phyloP scores from a whole-genome alignment of 2,329 filamentous ascomycete species.

The Macroventuria anomochaeta region DNA sequence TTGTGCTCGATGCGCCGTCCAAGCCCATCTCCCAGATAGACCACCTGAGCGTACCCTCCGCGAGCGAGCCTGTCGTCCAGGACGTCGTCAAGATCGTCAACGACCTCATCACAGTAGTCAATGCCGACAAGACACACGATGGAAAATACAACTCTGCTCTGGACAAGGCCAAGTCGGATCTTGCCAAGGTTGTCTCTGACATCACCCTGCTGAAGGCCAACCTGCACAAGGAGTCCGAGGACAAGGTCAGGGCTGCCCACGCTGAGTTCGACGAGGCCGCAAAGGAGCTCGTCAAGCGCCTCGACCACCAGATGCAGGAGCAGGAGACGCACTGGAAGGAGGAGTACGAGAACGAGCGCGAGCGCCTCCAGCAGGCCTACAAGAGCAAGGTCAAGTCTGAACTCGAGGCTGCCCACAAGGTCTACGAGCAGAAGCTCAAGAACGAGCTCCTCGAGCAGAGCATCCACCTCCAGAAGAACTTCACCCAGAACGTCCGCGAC shows the following conservation, averaged over 20 bases:
- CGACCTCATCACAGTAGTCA: slow-evolving; percentile 91
- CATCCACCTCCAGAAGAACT: slow-evolving; percentile 83
- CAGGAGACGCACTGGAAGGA: slow-evolving; percentile 85
- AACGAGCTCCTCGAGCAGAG: slow-evolving; percentile 92
- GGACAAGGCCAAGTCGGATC: slow-evolving; percentile 82
- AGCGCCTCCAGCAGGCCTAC: slow-evolving; percentile 77
- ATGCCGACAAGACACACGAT: slow-evolving; percentile 76
- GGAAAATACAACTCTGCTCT: slow-evolving; percentile 80
- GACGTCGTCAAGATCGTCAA: slow-evolving; percentile 95
- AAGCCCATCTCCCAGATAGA: slow-evolving; percentile 69
- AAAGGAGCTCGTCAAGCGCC: slow-evolving; percentile 83
- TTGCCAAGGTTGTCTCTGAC: slow-evolving; percentile 78
- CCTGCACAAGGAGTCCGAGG: slow-evolving; percentile 73
- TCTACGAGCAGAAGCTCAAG: slow-evolving; percentile 81
- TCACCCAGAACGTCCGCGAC: slow-evolving; percentile 76
- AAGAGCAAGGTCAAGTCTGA: slow-evolving; percentile 80
- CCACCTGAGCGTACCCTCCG: slow-evolving; percentile 75
- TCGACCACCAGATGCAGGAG: slow-evolving; percentile 80
- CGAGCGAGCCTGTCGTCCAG: slow-evolving; percentile 85
- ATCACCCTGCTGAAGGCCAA: slow-evolving; percentile 75
- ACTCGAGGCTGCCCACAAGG: slow-evolving; percentile 76
- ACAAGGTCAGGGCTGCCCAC: slow-evolving; percentile 73
- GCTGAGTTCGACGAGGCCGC: slow-evolving; percentile 86
- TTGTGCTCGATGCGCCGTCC: slow-evolving; percentile 22
- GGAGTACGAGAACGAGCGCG: slow-evolving; percentile 88